phyloP scores from a whole-genome alignment of 345 rosid species.

The Salix dunnii region DNA sequence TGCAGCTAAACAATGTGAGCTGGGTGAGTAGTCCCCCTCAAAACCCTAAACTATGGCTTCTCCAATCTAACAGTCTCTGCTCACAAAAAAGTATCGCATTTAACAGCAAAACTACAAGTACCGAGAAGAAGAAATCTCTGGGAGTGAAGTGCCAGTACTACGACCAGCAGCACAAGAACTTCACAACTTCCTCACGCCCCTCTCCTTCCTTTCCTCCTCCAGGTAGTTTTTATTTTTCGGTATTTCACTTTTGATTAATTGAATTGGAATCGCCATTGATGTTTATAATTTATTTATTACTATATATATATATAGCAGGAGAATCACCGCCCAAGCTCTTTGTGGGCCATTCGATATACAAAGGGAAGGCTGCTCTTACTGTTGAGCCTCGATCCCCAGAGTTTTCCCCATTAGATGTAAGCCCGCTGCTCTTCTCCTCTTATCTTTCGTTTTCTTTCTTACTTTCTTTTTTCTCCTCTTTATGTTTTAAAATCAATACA shows the following conservation, averaged over 20 bases:
- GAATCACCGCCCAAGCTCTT: slow-evolving; percentile 50
- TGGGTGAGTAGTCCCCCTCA: slow-evolving; percentile 6
- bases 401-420: slow-evolving; percentile 66
- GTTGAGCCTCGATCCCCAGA: slow-evolving; percentile 82
- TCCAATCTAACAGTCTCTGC: slow-evolving; percentile 16
- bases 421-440: background rate
- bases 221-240: slow-evolving; percentile 11
- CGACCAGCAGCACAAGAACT: slow-evolving; percentile 34
- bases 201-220: slow-evolving; percentile 26
- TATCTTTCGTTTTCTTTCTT: background rate
- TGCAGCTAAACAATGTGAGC: slow-evolving; percentile 27
- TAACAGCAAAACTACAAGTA: background rate
- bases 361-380: slow-evolving; percentile 92
- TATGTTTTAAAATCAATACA: background rate
- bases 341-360: slow-evolving; percentile 83
- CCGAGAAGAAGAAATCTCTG: slow-evolving; percentile 16
- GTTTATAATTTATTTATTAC: background rate
- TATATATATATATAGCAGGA: slow-evolving; percentile 22
- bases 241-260: background rate
- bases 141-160: slow-evolving; percentile 54
- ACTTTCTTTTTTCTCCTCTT: background rate
- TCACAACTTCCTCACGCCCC: slow-evolving; percentile 8
- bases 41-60: slow-evolving; percentile 31
- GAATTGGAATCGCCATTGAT: background rate
- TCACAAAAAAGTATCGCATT: background rate